Base-by-base conservation (phyloP, 1,139 yeast genomes). In the Fermentozyma sake region DNA sequence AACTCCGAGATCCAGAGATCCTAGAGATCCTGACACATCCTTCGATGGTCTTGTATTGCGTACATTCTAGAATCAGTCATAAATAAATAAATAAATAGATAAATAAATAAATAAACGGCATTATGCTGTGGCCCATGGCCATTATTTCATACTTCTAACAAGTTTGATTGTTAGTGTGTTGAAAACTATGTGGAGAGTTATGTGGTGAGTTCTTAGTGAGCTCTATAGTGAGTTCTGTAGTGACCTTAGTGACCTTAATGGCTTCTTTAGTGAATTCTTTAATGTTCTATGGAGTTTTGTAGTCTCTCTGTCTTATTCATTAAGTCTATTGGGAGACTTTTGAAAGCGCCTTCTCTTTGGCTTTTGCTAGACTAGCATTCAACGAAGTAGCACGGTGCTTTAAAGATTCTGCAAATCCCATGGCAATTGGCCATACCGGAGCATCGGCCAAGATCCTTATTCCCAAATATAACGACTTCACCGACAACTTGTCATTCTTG, bases 351-450 rank as follows among this genome's bases (percentile, higher is more conserved):
- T 20, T 20, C 8, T 20, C 12, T 12, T 12, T 23, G n/a, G 18
- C 11, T 14, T 15, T 14, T 14, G 6, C 16, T 12, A 19, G 14
- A n/a, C 23, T 18, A 7, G 27, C 3, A n/a, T 15, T 12, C 20
- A 34, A 33, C 15, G 52, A 48, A 26, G 71, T 66, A 6, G 84
- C 84, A 46, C 87, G 69, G 20, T 77, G 69, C 48, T 79, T 79
- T 44, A 81, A 61, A 4, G 85, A 86, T 47, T 79, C 87, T 0
- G 87, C 87, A 55, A 80, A 79, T 11, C 79, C 71, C 52, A 80
- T 61, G 1, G 86, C 83, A 30, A 79, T 68, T 2, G 91, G 89
- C 91, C 91, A 81, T 10, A 81, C 79, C 2, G 91, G 89, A 0
- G 87, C 86, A 57, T 81, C 87, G 2, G 86, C 85, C 30, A 82